Base-by-base conservation (phyloP, 202 grass and related monocot species). In the Zoysia matrella region DNA sequence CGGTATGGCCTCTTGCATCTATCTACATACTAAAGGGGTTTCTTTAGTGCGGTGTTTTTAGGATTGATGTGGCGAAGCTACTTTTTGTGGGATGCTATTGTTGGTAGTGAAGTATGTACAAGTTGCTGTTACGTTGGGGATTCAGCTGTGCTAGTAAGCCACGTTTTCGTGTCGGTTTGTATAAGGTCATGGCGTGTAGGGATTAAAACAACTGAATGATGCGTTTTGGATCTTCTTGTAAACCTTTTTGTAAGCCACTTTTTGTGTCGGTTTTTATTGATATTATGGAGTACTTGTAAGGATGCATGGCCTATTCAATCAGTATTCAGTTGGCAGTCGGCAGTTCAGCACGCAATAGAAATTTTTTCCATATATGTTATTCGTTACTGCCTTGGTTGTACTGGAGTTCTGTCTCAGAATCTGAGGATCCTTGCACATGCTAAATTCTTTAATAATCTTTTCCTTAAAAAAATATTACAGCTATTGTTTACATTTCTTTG, bases 1-100 rank as follows among this genome's bases (percentile, higher is more conserved):
- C 96, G 90, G 96, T 95, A 98, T 47, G 69, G 8, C 41, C n/a
- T 56, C 18, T 3, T 1, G 1, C 50, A 43, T 81, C 18, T 48
- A 42, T 67, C 72, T 75, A 39, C 6, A 67, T 63, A 14, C 11
- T 57, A 75, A 6, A n/a, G 60, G 39, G 8, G 47, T 16, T 8
- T 70, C 58, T 15, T 69, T 69, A 1, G 45, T 81, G 15, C 47
- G 46, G 16, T 60, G 12, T 41, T 71, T 76, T 58, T 46, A 65
- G 44, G 71, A 50, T 72, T 70, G 11, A 51, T 42, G 49, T 49
- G 15, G 15, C 9, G 12, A 83, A 50, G 52, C 66, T 63, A 18
- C 40, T 16, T 7, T 18, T 4, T 39, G 52, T 45, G 76, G 53
- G 53, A 8, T n/a, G 60, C 3, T 52, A 44, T 61, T 84, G 60